Conservation (phyloP, 163 green algal species). For the Chlamydomonas reinhardtii region DNA sequence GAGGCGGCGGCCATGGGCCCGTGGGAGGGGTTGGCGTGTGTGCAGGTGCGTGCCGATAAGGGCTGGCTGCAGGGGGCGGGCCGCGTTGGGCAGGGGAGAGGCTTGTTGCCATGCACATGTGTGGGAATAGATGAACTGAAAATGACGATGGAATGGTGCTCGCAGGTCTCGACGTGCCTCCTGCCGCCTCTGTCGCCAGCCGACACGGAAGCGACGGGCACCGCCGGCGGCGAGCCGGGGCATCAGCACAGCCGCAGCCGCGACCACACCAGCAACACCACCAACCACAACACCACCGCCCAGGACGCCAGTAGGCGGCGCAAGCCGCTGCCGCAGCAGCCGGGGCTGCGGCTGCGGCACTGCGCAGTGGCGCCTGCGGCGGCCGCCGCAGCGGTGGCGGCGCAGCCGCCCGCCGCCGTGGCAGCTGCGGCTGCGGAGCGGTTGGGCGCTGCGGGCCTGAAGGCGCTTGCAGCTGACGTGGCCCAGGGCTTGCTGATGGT, state of each 20-base stretch:
- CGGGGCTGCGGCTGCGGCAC: too few species aligned
- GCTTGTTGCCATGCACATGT: too few species aligned
- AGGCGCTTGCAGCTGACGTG: constrained; percentile 28
- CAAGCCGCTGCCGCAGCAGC: too few species aligned
- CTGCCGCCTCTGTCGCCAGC: neutral
- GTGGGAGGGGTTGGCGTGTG: neutral
- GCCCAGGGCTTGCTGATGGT: constrained; percentile 10
- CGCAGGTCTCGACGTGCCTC: constrained; percentile 20
- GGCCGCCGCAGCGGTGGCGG: neutral
- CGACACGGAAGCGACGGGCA: neutral
- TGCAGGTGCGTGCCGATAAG: neutral
- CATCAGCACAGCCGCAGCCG: neutral
- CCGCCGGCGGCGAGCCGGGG: neutral
- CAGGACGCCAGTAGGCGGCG: too few species aligned
- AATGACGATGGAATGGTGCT: too few species aligned
- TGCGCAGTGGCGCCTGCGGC: too few species aligned
- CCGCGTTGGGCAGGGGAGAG: too few species aligned
- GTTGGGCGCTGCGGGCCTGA: neutral
- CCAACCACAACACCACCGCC: too few species aligned
- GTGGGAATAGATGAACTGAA: too few species aligned
- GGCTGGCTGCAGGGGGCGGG: too few species aligned
- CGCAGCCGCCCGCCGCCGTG: neutral
- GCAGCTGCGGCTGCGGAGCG: neutral
- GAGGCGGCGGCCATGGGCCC: too few species aligned
- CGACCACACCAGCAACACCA: too few species aligned